These are phyloP conservation scores for Apiospora kogelbergensis DNA, from an alignment of 2,329 filamentous ascomycete genomes.

Conservation along the genomic window DNA sequence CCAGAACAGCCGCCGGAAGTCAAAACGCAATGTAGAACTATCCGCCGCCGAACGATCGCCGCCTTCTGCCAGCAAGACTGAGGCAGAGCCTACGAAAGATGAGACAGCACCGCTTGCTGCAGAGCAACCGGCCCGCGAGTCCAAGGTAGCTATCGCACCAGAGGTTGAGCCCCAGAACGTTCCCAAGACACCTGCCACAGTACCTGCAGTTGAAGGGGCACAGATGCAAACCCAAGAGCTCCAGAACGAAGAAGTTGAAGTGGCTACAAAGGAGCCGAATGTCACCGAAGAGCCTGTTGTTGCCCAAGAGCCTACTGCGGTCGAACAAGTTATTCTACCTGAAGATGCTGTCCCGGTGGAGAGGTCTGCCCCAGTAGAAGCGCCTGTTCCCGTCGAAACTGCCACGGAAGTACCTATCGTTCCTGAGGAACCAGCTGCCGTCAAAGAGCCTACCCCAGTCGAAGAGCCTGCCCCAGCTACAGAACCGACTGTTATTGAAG, in stretches of 20 bases:
- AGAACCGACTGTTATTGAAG: neutral
- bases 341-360: slow-evolving; percentile 11
- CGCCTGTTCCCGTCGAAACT: neutral
- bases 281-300: neutral
- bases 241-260: neutral
- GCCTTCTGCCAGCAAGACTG: neutral
- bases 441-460: neutral
- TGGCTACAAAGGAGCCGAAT: neutral
- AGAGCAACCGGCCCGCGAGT: neutral
- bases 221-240: neutral
- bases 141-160: slow-evolving; percentile 4
- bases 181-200: too few relatives aligned
- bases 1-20: neutral
- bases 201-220: neutral
- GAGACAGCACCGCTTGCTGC: neutral
- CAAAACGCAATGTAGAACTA: neutral
- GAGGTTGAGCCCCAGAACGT: neutral
- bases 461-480: neutral
- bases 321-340: neutral
- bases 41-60: slow-evolving; percentile 5
- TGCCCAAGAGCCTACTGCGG: neutral
- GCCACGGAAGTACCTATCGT: neutral
- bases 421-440: neutral
- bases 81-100: neutral
- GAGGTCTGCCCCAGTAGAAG: slow-evolving; percentile 2